Conservation (phyloP, 768 basidiomycete genomes). For the Tulasnella sp. region DNA sequence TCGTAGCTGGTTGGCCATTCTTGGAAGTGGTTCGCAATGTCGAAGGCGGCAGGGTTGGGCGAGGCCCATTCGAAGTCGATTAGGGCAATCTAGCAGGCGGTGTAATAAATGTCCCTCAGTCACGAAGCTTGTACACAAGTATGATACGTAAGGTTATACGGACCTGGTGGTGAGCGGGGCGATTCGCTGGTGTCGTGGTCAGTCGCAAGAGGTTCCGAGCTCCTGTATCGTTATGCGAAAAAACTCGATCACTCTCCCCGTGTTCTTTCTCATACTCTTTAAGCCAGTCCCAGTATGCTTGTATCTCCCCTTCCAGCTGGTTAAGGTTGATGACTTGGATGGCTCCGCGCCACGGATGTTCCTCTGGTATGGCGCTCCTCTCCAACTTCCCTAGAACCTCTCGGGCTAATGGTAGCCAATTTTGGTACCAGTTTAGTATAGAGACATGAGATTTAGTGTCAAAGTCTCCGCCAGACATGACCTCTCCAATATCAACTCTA, state of each 20-base stretch:
- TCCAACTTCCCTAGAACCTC: slow-evolving; percentile 64
- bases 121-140: not conserved
- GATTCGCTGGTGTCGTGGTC: slow-evolving; percentile 56
- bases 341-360: slow-evolving; percentile 36
- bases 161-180: slow-evolving; percentile 78
- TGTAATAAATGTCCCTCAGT: not conserved
- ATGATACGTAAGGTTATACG: slow-evolving; percentile 37
- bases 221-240: slow-evolving; percentile 94
- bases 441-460: no score
- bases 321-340: slow-evolving; percentile 63
- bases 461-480: no score
- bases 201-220: slow-evolving; percentile 89
- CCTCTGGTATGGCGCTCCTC: slow-evolving; percentile 29
- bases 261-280: slow-evolving; percentile 60
- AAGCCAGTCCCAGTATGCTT: slow-evolving; percentile 71
- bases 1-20: slow-evolving; percentile 97
- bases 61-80: slow-evolving; percentile 98
- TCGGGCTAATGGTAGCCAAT: no score
- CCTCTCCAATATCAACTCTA: no score
- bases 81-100: slow-evolving; percentile 73
- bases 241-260: slow-evolving; percentile 68
- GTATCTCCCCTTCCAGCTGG: slow-evolving; percentile 64
- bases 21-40: slow-evolving; percentile 96
- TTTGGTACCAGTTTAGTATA: no score
- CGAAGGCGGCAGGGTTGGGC: slow-evolving; percentile 89